Evolutionary conservation across 495 filamentous ascomycete genomes (phyloP).

Genomic region (Podospora fimiseda): DNA sequence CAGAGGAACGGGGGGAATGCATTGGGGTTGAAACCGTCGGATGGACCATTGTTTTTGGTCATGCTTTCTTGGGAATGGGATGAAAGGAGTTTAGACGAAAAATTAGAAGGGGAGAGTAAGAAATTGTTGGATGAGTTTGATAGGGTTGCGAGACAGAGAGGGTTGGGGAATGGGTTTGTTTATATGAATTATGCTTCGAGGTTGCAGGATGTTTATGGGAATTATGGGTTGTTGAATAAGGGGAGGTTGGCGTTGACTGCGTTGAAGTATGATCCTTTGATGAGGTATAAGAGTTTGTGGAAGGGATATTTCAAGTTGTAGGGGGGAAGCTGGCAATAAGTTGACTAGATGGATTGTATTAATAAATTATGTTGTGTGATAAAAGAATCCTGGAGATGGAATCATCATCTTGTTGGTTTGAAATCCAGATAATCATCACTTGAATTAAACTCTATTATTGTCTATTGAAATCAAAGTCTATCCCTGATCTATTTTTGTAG

Average conservation of each 20-base stretch:
- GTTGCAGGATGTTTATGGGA: constrained; percentile 36
- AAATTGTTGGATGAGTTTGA: constrained; percentile 26
- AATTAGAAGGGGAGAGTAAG: constrained; percentile 24
- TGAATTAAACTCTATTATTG: too few species aligned
- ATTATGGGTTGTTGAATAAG: constrained; percentile 38
- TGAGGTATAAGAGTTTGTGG: constrained; percentile 37
- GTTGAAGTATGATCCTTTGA: constrained; percentile 38
- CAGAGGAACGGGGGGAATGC: constrained; percentile 27
- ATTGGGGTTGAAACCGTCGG: constrained; percentile 19
- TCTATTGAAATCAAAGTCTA: too few species aligned
- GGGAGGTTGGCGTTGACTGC: constrained; percentile 29
- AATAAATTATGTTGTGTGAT: too few species aligned
- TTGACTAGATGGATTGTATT: too few species aligned
- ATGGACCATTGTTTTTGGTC: constrained; percentile 20
- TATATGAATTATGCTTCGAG: constrained; percentile 49
- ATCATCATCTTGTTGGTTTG: too few species aligned
- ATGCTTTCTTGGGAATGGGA: constrained; percentile 16
- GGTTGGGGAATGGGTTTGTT: constrained; percentile 46
- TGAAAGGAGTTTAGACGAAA: constrained; percentile 10
- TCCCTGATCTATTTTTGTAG: too few species aligned
- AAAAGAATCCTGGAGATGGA: too few species aligned
- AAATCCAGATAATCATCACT: too few species aligned
- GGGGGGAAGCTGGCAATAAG: too few species aligned
- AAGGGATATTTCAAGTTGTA: constrained; percentile 36
- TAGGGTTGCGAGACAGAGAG: constrained; percentile 35